phyloP scores from a whole-genome alignment of 768 basidiomycete genomes.

The Boletus subparvulus region DNA sequence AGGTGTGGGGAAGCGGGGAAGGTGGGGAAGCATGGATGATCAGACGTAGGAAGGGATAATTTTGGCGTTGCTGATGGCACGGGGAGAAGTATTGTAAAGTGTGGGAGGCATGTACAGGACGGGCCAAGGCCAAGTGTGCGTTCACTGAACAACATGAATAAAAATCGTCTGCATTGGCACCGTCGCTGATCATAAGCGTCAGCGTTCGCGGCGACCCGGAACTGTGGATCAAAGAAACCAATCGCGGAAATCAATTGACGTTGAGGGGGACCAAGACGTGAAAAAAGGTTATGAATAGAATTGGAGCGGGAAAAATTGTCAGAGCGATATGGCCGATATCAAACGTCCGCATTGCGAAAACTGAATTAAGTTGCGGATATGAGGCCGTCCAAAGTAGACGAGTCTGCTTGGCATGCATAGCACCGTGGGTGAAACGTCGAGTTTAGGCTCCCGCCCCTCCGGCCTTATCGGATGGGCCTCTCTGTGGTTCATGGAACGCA shows the following conservation, averaged over 20 bases:
- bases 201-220: neutral
- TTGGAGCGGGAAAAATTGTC: constrained; percentile 15
- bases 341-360: neutral
- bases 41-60: constrained; percentile 2
- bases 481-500: neutral
- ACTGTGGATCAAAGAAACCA: neutral
- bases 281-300: constrained; percentile 4
- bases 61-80: constrained; percentile 4
- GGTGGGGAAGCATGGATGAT: constrained; percentile 13
- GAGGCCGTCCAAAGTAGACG: neutral
- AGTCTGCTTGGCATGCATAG: constrained; percentile 1
- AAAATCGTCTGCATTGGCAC: neutral
- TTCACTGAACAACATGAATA: neutral
- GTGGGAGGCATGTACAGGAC: neutral
- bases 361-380: constrained; percentile 11
- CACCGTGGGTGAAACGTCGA: constrained; percentile 5
- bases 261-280: neutral
- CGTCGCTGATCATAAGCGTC: neutral
- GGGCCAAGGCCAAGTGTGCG: neutral
- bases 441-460: neutral
- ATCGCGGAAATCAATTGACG: neutral
- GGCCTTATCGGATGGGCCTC: neutral
- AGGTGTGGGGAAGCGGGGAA: constrained; percentile 29
- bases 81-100: neutral
- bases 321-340: constrained; percentile 5